These are phyloP conservation scores for Vitis hybrid DNA, from an alignment of 177 flowering plant species.

Conservation along the genomic window DNA sequence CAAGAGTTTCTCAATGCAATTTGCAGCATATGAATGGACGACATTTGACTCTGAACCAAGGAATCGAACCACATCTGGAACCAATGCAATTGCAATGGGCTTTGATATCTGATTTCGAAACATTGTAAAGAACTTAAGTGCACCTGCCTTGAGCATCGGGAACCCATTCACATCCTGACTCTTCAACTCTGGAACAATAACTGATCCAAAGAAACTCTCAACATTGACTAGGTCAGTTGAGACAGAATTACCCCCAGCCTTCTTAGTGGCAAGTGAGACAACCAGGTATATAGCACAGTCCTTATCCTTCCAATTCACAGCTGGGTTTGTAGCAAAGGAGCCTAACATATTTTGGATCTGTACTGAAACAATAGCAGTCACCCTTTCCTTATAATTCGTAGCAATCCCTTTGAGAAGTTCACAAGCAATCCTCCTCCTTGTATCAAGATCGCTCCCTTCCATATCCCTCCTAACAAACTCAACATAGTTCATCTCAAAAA, in stretches of 20 bases:
- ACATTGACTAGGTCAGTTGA: conserved; percentile 86
- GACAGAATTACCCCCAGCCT: conserved; percentile 64
- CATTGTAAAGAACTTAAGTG: conserved; percentile 85
- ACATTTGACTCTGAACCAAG: conserved; percentile 85
- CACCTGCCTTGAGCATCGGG: conserved; percentile 92
- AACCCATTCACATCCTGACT: conserved; percentile 66
- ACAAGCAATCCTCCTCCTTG: conserved; percentile 93
- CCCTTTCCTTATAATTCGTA: conserved; percentile 64
- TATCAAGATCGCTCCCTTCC: conserved; percentile 95
- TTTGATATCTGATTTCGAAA: conserved; percentile 72
- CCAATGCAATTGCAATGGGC: conserved; percentile 46
- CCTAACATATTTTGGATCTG: conserved; percentile 64
- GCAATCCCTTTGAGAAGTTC: conserved; percentile 92
- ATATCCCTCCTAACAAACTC: conserved; percentile 92
- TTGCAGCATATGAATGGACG: conserved; percentile 97
- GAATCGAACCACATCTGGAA: conserved; percentile 70
- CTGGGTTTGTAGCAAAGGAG: conserved; percentile 60
- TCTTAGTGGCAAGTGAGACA: conserved; percentile 74
- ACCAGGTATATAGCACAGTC: conserved; percentile 95
- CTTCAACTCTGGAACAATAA: conserved; percentile 80
- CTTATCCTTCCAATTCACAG: conserved; percentile 86
- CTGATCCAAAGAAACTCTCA: conserved; percentile 59
- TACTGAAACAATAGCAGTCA: conserved; percentile 51
- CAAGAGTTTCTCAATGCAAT: conserved; percentile 86
- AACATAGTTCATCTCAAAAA: conserved; percentile 87